Base-by-base conservation (phyloP, 2,329 filamentous ascomycete genomes). In the Zopfia rhizophila region DNA sequence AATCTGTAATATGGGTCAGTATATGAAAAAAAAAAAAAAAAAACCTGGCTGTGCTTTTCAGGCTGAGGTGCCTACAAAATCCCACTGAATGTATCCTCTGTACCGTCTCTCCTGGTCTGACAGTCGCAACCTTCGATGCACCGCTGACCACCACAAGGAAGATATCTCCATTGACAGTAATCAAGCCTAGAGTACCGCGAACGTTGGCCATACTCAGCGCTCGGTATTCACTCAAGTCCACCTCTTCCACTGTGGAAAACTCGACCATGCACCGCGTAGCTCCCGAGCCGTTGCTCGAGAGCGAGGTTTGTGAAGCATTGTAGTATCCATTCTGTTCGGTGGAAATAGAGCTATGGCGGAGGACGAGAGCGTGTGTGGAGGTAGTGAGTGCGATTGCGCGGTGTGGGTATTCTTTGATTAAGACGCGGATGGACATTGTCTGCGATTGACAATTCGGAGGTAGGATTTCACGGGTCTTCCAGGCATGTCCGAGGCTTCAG, bases 141-240 rank as follows among this genome's bases (percentile, higher is more conserved):
- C 86, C 84, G 19, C 89, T 95, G 40, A 97, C 89, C 45, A 97
- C 88, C 51, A 91, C 94, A 12, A 97, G 78, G 69, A 97, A 97
- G 11, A 97, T 87, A 75, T 97, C 91, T 48, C 85, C 82, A 53
- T 86, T 85, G 52, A 96, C 82, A 0, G 91, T 88, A 59, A 97
- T 93, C 51, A 97, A 77, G 2, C 93, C 93, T 32, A 97, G 77
- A 0, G 92, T 97, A 43, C 93, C 93, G 66, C 91, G 87, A 23
- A 92, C 88, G 12, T 86, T 86, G 33, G 89, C 79, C 13, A 86
- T 82, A 21, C 85, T 89, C 48, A 97, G 76, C 10, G 86, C 81
- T 30, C 90, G 85, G 73, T 93, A 97, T 53, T 91, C 88, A 60
- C 78, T 82, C 48, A 96, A 77, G 53, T 94, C 82, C 44, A 85